Percentiles rank a stretch among this genome's conserved stretches.
phyloP scores from a whole-genome alignment of 2,329 filamentous ascomycete genomes.

The Samsoniella hepiali region DNA sequence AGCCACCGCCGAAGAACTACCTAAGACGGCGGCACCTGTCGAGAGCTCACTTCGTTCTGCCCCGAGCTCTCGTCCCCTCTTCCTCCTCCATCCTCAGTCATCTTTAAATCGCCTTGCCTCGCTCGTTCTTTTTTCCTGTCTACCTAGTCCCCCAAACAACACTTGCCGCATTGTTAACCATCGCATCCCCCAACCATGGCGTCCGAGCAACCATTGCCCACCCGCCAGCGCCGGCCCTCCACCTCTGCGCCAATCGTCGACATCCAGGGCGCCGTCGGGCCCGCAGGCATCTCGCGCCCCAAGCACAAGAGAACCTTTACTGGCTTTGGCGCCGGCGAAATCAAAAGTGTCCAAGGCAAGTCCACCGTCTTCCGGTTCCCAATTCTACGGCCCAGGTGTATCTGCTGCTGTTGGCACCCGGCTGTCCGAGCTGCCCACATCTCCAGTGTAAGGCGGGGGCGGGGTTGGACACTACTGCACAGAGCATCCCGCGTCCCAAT shows the following conservation, averaged over 20 bases:
- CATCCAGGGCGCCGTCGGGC: conserved; percentile 81
- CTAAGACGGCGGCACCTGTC: not conserved
- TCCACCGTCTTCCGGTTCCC: not conserved
- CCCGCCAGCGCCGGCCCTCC: conserved; percentile 76
- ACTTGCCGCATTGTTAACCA: not conserved
- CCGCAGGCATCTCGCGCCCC: conserved; percentile 77
- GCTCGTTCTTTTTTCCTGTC: not conserved
- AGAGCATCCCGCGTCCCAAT: not conserved
- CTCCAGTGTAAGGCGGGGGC: conserved; percentile 9
- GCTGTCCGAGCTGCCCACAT: conserved; percentile 1
- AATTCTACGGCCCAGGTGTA: not conserved
- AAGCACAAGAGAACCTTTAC: conserved; percentile 98
- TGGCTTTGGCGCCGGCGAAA: conserved; percentile 84
- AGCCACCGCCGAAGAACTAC: not conserved
- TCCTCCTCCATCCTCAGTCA: not conserved
- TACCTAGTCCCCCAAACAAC: not conserved
- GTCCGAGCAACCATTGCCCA: conserved; percentile 41
- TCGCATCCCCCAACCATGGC: conserved; percentile 27
- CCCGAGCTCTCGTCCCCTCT: not conserved
- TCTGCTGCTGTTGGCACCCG: not conserved
- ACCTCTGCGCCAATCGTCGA: conserved; percentile 80
- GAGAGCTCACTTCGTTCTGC: not conserved
- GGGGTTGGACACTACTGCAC: not conserved
- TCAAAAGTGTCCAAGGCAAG: conserved; percentile 87
- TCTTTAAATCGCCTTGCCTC: not conserved